phyloP scores from a whole-genome alignment of 164 flowering plant genomes.

The Chimonanthus salicifolius region DNA sequence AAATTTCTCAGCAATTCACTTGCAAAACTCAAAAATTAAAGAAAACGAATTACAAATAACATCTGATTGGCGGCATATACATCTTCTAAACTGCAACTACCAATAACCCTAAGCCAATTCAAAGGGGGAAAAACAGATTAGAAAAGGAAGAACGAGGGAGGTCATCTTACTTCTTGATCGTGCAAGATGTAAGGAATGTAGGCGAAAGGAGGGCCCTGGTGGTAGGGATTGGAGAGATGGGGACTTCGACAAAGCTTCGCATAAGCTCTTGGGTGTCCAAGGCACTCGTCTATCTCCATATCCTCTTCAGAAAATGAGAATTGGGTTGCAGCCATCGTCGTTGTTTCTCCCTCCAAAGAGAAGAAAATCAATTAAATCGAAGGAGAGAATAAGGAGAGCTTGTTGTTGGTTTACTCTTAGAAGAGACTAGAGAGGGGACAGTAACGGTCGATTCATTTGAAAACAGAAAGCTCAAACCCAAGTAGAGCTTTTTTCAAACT shows the following conservation, averaged over 20 bases:
- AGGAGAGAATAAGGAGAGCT: not conserved
- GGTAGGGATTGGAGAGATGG: conserved; percentile 23
- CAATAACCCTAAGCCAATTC: not conserved
- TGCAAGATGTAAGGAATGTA: conserved; percentile 54
- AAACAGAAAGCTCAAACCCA: not conserved
- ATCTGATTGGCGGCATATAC: not conserved
- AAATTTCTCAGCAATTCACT: not conserved
- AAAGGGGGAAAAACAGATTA: not conserved
- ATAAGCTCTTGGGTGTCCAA: conserved; percentile 74
- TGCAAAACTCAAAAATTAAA: not conserved
- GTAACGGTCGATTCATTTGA: not conserved
- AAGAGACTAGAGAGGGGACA: no score
- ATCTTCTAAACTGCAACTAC: not conserved
- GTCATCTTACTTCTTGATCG: conserved; percentile 42
- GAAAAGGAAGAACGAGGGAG: not conserved
- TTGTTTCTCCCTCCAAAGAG: not conserved
- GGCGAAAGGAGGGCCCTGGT: conserved; percentile 68
- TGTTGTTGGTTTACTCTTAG: not conserved
- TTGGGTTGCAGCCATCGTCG: conserved; percentile 32
- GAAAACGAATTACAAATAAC: not conserved
- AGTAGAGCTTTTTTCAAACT: not conserved
- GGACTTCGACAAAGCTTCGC: conserved; percentile 56
- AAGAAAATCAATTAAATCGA: not conserved
- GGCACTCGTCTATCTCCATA: conserved; percentile 43
- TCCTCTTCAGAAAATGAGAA: conserved; percentile 48